These are phyloP conservation scores for Kitagawia praeruptora DNA, from an alignment of 129 eudicot species.

Conservation along the genomic window DNA sequence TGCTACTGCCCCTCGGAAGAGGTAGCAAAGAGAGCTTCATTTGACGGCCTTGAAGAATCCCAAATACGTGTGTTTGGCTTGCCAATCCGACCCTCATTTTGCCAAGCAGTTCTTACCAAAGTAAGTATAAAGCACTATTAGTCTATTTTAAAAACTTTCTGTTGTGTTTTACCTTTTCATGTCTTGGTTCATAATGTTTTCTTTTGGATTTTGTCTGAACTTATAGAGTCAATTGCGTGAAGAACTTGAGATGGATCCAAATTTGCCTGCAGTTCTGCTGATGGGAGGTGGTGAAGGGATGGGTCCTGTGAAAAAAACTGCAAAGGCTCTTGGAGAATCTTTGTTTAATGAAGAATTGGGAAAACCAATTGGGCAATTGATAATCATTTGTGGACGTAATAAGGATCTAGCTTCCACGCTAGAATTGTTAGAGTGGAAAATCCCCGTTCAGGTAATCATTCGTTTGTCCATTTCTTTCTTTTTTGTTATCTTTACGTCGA, in stretches of 20 bases:
- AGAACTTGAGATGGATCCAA: slow-evolving; percentile 69
- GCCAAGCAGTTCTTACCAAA: slow-evolving; percentile 70
- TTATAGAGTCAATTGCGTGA: slow-evolving; percentile 63
- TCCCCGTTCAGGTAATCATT: slow-evolving; percentile 62
- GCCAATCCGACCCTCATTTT: slow-evolving; percentile 93
- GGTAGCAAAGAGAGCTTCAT: slow-evolving; percentile 80
- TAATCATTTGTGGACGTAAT: slow-evolving; percentile 83
- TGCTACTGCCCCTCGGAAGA: slow-evolving; percentile 92
- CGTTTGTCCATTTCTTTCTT: neutral
- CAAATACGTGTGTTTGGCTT: slow-evolving; percentile 85
- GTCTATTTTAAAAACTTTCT: neutral
- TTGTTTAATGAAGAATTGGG: slow-evolving; percentile 43
- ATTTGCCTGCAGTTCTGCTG: slow-evolving; percentile 74
- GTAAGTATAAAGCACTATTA: slow-evolving; percentile 23
- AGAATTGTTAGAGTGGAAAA: slow-evolving; percentile 71
- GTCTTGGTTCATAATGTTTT: neutral
- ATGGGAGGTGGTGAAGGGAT: slow-evolving; percentile 99
- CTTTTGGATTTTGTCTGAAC: neutral
- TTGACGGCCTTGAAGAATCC: slow-evolving; percentile 59
- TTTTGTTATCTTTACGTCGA: neutral
- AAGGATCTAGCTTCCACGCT: slow-evolving; percentile 53
- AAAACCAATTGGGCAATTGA: slow-evolving; percentile 66
- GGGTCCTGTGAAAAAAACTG: slow-evolving; percentile 96
- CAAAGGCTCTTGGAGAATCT: slow-evolving; percentile 76
- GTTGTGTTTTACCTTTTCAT: neutral